Percentiles rank a stretch among this genome's conserved stretches.
These are phyloP conservation scores for Oryza brachyantha DNA, from an alignment of 176 grass and related monocot genomes.

Conservation along the genomic window DNA sequence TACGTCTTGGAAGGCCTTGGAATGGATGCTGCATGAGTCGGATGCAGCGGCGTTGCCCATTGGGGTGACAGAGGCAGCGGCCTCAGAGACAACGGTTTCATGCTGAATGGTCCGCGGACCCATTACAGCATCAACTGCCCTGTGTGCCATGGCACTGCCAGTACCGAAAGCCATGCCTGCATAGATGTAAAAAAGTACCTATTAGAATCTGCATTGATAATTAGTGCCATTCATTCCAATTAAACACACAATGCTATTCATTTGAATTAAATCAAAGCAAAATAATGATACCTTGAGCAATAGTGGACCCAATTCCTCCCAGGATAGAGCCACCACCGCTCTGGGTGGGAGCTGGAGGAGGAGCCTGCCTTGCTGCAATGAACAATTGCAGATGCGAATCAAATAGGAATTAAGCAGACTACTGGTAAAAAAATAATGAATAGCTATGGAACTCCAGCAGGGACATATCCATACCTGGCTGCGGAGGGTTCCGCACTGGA, in stretches of 20 bases:
- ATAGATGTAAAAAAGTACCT: neutral
- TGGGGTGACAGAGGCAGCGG: slow-evolving; percentile 42
- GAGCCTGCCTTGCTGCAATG: slow-evolving; percentile 53
- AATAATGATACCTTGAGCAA: slow-evolving; percentile 66
- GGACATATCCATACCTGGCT: slow-evolving; percentile 46
- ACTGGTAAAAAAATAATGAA: too few relatives aligned
- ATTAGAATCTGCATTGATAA: neutral
- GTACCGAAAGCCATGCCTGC: slow-evolving; percentile 86
- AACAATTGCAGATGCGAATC: neutral
- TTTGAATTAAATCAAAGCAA: neutral
- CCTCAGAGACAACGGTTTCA: slow-evolving; percentile 52
- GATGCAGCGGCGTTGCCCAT: slow-evolving; percentile 22
- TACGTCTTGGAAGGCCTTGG: slow-evolving; percentile 88
- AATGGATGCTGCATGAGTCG: slow-evolving; percentile 60
- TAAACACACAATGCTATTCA: neutral
- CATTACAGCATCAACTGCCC: slow-evolving; percentile 82
- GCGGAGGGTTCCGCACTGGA: slow-evolving; percentile 64
- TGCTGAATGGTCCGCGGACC: slow-evolving; percentile 79
- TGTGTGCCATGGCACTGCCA: slow-evolving; percentile 76
- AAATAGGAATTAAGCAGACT: neutral
- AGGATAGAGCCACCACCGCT: slow-evolving; percentile 60
- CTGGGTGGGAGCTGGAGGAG: slow-evolving; percentile 64
- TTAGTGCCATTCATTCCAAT: too few relatives aligned
- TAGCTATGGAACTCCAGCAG: neutral
- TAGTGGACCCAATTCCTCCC: slow-evolving; percentile 77